These are phyloP conservation scores for Talaromyces sp. DNA, from an alignment of 2,329 filamentous ascomycete species.

Conservation along the genomic window DNA sequence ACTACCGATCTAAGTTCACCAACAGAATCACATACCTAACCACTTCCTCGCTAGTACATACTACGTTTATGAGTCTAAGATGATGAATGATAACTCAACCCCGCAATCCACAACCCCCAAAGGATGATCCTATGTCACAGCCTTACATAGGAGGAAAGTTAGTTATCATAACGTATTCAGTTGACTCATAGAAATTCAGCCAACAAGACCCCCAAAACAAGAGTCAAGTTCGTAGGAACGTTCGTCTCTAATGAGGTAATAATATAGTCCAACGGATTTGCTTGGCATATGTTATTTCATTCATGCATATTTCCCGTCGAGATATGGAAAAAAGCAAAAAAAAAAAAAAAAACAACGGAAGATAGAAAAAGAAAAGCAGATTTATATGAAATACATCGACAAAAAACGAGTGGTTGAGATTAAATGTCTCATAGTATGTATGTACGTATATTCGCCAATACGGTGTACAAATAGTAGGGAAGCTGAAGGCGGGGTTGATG, in stretches of 20 bases:
- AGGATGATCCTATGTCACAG: too few species aligned
- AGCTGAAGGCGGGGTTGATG: constrained; percentile 6
- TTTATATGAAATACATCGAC: background rate
- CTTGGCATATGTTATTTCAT: background rate
- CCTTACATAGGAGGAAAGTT: too few species aligned
- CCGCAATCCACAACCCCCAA: background rate
- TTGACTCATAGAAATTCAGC: background rate
- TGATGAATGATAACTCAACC: background rate
- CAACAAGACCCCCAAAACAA: background rate
- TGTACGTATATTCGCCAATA: background rate
- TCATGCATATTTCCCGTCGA: constrained; percentile 4
- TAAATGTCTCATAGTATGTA: constrained; percentile 13
- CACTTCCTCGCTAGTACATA: background rate
- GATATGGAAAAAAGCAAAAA: background rate
- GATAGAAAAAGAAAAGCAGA: background rate
- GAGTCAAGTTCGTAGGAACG: background rate
- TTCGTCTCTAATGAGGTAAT: too few species aligned
- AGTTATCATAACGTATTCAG: too few species aligned
- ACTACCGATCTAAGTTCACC: background rate
- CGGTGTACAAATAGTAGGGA: background rate
- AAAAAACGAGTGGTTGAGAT: constrained; percentile 5
- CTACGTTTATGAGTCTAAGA: background rate
- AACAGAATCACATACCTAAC: background rate
- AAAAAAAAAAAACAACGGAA: background rate
- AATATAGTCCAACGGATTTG: too few species aligned